phyloP scores from a whole-genome alignment of 1,284 basidiomycete genomes.

The Ceratobasidium sp. region DNA sequence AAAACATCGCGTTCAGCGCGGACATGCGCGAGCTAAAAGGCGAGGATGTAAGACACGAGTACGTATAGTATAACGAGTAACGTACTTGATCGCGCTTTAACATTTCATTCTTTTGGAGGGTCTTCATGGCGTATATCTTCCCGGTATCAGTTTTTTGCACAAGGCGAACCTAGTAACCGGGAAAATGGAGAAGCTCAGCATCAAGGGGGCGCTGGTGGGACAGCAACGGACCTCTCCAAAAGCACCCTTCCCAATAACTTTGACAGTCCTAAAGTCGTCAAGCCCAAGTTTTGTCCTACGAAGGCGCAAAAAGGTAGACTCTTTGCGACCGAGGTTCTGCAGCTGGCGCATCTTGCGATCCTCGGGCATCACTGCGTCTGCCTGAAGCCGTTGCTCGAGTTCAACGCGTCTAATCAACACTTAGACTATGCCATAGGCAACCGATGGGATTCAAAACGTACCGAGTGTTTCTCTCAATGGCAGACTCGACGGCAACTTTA shows the following conservation, averaged over 20 bases:
- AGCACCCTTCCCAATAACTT: constrained; percentile 98
- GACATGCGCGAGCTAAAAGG: constrained; percentile 88
- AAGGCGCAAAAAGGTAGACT: constrained; percentile 91
- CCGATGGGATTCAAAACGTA: constrained; percentile 54
- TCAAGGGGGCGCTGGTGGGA: constrained; percentile 8
- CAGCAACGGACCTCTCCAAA: constrained; percentile 84
- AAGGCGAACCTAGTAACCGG: constrained; percentile 75
- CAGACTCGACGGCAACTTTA: constrained; percentile 93
- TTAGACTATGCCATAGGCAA: background rate
- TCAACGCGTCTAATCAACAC: constrained; percentile 80
- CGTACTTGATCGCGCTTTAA: constrained; percentile 96
- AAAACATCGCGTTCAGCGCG: constrained; percentile 98
- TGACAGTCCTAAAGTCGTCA: constrained; percentile 95
- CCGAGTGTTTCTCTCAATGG: constrained; percentile 89
- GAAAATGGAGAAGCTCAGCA: constrained; percentile 21
- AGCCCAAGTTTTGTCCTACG: constrained; percentile 93
- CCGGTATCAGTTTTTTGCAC: constrained; percentile 98
- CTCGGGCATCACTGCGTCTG: constrained; percentile 77
- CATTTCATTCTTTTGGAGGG: constrained; percentile 97
- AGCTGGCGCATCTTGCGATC: constrained; percentile 93
- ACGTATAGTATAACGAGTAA: constrained; percentile 29
- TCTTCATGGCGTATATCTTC: constrained; percentile 99
- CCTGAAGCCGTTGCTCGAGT: constrained; percentile 87
- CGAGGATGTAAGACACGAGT: background rate
- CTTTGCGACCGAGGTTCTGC: constrained; percentile 88